Percentiles rank a stretch among this genome's conserved stretches.
phyloP scores from a whole-genome alignment of 1,284 basidiomycete genomes.

The Malassezia restricta region DNA sequence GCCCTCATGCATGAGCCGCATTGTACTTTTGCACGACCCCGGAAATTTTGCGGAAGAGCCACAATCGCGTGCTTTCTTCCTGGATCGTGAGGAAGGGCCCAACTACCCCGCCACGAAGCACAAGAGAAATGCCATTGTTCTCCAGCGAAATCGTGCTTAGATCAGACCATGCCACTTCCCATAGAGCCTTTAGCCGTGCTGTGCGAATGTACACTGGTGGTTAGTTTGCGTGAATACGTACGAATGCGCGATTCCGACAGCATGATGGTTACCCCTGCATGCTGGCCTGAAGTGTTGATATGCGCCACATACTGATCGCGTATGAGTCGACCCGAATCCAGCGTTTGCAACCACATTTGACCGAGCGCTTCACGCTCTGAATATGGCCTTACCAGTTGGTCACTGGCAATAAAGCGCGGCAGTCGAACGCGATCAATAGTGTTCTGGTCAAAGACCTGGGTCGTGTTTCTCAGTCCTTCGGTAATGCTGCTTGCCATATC shows the following conservation, averaged over 20 bases:
- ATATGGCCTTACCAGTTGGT: constrained; percentile 50
- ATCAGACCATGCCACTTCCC: constrained; percentile 80
- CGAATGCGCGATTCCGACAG: constrained; percentile 32
- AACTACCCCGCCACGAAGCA: constrained; percentile 51
- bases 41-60: constrained; percentile 54
- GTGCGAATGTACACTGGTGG: constrained; percentile 63
- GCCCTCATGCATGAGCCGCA: constrained; percentile 10
- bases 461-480: constrained; percentile 90
- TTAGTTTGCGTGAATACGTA: too few relatives aligned
- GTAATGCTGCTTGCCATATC: constrained; percentile 89
- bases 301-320: constrained; percentile 82
- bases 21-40: constrained; percentile 23
- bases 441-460: constrained; percentile 89
- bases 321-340: constrained; percentile 73
- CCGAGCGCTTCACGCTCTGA: constrained; percentile 78
- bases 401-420: constrained; percentile 66
- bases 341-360: constrained; percentile 87
- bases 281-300: constrained; percentile 51
- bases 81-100: constrained; percentile 53
- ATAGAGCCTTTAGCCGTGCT: constrained; percentile 69
- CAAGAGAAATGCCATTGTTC: constrained; percentile 51
- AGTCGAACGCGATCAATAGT: constrained; percentile 76
- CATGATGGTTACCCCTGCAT: constrained; percentile 37
- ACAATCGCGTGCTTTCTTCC: constrained; percentile 51
- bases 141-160: constrained; percentile 65